phyloP scores from a whole-genome alignment of 1,284 basidiomycete species.

The Chalciporus sp. region DNA sequence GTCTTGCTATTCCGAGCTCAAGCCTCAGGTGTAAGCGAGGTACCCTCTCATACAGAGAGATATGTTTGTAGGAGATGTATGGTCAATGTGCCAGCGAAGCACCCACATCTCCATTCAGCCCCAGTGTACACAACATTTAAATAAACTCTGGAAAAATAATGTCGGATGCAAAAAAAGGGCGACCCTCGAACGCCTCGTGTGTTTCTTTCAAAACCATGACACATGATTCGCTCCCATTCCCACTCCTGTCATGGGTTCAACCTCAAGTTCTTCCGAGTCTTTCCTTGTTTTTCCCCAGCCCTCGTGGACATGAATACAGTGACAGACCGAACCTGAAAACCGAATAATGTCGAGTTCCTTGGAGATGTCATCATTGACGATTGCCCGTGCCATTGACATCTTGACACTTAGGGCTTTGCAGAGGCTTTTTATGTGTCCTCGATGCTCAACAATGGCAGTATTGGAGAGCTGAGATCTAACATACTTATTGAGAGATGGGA shows the following conservation, averaged over 20 bases:
- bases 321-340: neutral
- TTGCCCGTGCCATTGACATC: neutral
- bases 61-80: too few species aligned
- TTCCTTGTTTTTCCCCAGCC: neutral
- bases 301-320: neutral
- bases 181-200: neutral
- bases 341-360: too few species aligned
- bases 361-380: too few species aligned
- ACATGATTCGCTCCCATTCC: neutral
- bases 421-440: neutral
- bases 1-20: too few species aligned
- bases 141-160: neutral
- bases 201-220: neutral
- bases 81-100: too few species aligned
- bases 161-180: neutral
- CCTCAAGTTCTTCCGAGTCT: neutral
- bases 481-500: too few species aligned
- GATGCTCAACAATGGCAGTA: too few species aligned
- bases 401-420: neutral
- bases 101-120: neutral
- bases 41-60: too few species aligned
- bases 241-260: neutral
- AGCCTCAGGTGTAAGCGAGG: too few species aligned
- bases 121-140: neutral
- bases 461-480: too few species aligned